Conservation (phyloP, 768 basidiomycete species). For the Dacryopinax spathularia region DNA sequence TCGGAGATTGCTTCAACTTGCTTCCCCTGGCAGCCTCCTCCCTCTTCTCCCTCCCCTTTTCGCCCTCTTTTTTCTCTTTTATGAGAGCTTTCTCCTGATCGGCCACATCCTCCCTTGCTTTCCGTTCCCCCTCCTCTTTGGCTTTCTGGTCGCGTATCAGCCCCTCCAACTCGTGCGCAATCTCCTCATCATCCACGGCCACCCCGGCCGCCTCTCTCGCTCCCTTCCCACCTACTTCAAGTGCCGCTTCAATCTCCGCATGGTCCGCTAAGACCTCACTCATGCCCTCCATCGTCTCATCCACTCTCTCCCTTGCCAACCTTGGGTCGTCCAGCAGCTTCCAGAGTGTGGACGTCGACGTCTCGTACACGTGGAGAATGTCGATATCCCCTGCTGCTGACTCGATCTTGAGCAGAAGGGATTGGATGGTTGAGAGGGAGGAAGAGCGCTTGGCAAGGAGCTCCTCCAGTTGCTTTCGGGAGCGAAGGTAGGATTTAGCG, state of each 20-base stretch:
- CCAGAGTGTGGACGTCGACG: slow-evolving; percentile 62
- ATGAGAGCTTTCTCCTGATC: slow-evolving; percentile 8
- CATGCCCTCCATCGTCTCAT: slow-evolving; percentile 76
- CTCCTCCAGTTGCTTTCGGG: slow-evolving; percentile 68
- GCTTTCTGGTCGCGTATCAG: slow-evolving; percentile 36
- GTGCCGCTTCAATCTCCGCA: slow-evolving; percentile 64
- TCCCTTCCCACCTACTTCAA: slow-evolving; percentile 51
- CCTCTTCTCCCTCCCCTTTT: slow-evolving; percentile 11
- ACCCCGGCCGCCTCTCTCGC: slow-evolving; percentile 33
- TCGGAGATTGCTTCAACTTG: not conserved
- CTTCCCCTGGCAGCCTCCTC: slow-evolving; percentile 9
- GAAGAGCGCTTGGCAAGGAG: slow-evolving; percentile 58
- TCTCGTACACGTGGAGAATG: slow-evolving; percentile 77
- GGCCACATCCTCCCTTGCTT: slow-evolving; percentile 11
- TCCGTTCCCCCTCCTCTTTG: slow-evolving; percentile 24
- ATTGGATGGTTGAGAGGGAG: slow-evolving; percentile 58
- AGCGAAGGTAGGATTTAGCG: slow-evolving; percentile 64
- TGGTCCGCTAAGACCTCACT: slow-evolving; percentile 73
- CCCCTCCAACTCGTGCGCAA: slow-evolving; percentile 52
- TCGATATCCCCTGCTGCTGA: slow-evolving; percentile 79
- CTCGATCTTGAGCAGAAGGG: slow-evolving; percentile 70
- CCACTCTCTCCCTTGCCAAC: slow-evolving; percentile 61
- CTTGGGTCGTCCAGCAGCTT: slow-evolving; percentile 67
- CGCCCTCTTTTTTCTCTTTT: slow-evolving; percentile 9
- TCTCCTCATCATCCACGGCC: slow-evolving; percentile 35